These are phyloP conservation scores for Paramecium octaurelia DNA, from an alignment of 73 alveolate species.

Conservation along the genomic window DNA sequence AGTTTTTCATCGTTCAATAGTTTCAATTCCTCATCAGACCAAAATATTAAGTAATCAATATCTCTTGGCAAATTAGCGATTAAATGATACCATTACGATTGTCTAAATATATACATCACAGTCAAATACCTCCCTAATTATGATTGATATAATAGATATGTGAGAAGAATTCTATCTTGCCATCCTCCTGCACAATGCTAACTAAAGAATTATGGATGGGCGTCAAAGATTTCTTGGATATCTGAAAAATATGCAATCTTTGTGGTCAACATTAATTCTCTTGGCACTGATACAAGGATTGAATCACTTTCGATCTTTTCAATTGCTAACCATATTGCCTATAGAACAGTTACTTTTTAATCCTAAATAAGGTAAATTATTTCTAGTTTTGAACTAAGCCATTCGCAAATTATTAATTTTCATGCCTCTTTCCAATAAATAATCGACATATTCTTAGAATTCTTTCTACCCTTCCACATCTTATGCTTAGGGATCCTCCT, in stretches of 20 bases:
- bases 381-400: constrained; percentile 45
- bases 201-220: constrained; percentile 30
- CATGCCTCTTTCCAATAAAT: constrained; percentile 25
- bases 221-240: constrained; percentile 48
- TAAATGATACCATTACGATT: constrained; percentile 59
- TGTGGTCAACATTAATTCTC: constrained; percentile 46
- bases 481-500: neutral
- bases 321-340: neutral
- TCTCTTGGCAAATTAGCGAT: constrained; percentile 52
- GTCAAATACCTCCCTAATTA: neutral
- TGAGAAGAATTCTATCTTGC: constrained; percentile 53
- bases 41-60: constrained; percentile 50
- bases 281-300: constrained; percentile 52
- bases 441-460: constrained; percentile 37
- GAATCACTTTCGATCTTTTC: constrained; percentile 24
- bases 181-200: neutral
- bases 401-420: neutral
- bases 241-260: constrained; percentile 43
- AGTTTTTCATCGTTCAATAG: neutral
- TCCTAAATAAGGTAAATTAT: constrained; percentile 39
- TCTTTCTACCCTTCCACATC: neutral
- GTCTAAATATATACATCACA: neutral
- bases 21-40: constrained; percentile 52
- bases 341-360: neutral
- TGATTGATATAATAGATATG: constrained; percentile 25